Evolutionary conservation across 2,329 filamentous ascomycete genomes (phyloP).

Genomic region (Talaromyces sp.): DNA sequence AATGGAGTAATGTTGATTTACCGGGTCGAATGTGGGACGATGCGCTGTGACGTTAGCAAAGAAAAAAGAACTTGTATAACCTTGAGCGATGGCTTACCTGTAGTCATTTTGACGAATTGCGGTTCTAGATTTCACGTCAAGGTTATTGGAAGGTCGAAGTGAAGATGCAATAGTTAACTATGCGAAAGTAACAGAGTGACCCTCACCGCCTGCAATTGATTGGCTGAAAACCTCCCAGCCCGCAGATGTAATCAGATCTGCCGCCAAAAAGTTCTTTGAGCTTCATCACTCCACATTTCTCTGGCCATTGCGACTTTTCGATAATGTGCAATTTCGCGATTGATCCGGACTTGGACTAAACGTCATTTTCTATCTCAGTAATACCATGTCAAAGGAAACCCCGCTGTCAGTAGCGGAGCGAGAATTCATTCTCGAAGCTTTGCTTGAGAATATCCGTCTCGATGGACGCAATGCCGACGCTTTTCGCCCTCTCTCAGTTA

Average conservation of each 20-base stretch:
- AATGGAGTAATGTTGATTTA: slow-evolving; percentile 49
- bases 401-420: slow-evolving; percentile 86
- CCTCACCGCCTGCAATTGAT: slow-evolving; percentile 30
- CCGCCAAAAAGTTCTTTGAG: slow-evolving; percentile 14
- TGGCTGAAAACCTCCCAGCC: slow-evolving; percentile 22
- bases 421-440: slow-evolving; percentile 75
- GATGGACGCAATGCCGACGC: slow-evolving; percentile 79
- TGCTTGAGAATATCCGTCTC: slow-evolving; percentile 73
- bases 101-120: slow-evolving; percentile 33
- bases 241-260: slow-evolving; percentile 4
- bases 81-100: slow-evolving; percentile 27
- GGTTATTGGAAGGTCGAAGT: background rate
- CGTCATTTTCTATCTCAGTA: background rate
- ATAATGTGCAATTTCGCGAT: background rate
- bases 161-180: background rate
- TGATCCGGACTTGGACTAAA: background rate
- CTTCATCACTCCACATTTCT: background rate
- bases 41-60: slow-evolving; percentile 49
- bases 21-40: slow-evolving; percentile 94
- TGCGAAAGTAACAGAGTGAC: background rate
- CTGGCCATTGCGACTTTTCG: background rate
- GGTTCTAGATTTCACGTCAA: too few species aligned
- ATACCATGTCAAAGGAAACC: slow-evolving; percentile 80
- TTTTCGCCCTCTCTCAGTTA: slow-evolving; percentile 70
- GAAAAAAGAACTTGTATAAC: background rate